These are phyloP conservation scores for Aspergillus vadensis DNA, from an alignment of 2,329 filamentous ascomycete genomes.

Conservation along the genomic window DNA sequence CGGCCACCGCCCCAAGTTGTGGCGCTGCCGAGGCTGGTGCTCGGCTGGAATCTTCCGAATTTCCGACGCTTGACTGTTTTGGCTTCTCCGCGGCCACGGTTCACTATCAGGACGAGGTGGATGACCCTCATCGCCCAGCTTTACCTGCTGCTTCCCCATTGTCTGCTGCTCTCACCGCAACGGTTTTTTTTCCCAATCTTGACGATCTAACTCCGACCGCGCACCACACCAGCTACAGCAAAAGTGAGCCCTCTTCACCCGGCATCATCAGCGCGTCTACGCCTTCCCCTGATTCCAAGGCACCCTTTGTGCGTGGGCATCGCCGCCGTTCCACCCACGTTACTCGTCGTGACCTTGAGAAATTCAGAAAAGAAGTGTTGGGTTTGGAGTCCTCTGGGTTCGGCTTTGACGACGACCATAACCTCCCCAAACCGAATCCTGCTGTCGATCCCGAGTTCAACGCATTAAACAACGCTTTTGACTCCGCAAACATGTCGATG, in stretches of 20 bases:
- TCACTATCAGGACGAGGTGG: neutral
- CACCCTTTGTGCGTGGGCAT: constrained; percentile 41
- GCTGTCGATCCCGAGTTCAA: constrained; percentile 34
- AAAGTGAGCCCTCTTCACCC: constrained; percentile 20
- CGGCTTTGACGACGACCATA: constrained; percentile 35
- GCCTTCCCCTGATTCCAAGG: constrained; percentile 34
- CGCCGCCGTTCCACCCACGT: constrained; percentile 47
- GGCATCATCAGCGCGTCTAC: constrained; percentile 36
- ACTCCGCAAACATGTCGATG: constrained; percentile 37
- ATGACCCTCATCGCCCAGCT: neutral
- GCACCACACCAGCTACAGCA: neutral
- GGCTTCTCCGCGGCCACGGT: constrained; percentile 6
- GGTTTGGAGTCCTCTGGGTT: constrained; percentile 34
- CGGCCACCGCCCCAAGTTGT: constrained; percentile 15
- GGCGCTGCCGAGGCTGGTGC: constrained; percentile 17
- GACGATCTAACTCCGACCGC: neutral
- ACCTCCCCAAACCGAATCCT: constrained; percentile 24
- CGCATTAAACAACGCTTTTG: constrained; percentile 40
- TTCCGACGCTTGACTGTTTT: constrained; percentile 27
- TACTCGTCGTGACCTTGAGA: constrained; percentile 41
- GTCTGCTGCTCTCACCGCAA: neutral
- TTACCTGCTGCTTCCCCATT: neutral
- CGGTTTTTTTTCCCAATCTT: neutral
- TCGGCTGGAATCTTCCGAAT: constrained; percentile 21
- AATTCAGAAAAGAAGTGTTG: constrained; percentile 40